phyloP scores from a whole-genome alignment of 345 rosid species.

The Trapa bicornis region DNA sequence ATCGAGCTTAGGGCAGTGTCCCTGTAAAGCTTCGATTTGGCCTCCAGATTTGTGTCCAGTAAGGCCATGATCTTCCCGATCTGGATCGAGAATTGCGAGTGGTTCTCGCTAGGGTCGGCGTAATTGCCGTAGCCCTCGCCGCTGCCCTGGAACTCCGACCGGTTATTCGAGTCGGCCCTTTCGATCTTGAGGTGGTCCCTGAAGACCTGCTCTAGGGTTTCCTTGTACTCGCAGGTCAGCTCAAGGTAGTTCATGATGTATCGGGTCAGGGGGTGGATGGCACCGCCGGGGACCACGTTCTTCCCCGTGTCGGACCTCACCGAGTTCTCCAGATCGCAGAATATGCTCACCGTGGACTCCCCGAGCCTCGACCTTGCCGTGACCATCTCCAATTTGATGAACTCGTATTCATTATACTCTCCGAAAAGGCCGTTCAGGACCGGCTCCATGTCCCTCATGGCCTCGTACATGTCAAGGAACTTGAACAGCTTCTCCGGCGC shows the following conservation, averaged over 20 bases:
- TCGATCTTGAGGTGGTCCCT: constrained; percentile 59
- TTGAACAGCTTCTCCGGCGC: constrained; percentile 74
- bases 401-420: constrained; percentile 24
- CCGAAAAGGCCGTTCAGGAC: constrained; percentile 28
- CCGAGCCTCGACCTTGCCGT: constrained; percentile 49
- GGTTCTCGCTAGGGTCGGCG: constrained; percentile 5
- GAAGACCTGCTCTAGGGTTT: constrained; percentile 73
- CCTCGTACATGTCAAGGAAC: constrained; percentile 64
- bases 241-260: constrained; percentile 78
- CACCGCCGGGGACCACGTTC: constrained; percentile 70
- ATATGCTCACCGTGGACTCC: constrained; percentile 51
- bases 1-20: constrained; percentile 55
- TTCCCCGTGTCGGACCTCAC: constrained; percentile 56
- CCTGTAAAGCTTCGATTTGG: constrained; percentile 57
- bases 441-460: constrained; percentile 39
- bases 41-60: constrained; percentile 46
- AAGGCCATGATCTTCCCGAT: constrained; percentile 58
- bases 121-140: background rate
- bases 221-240: constrained; percentile 59
- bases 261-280: constrained; percentile 80
- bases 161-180: constrained; percentile 39
- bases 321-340: constrained; percentile 57
- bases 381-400: constrained; percentile 38
- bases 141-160: constrained; percentile 8
- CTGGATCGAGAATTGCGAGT: constrained; percentile 40